Evolutionary conservation across 2,329 filamentous ascomycete species (phyloP), one percentile per base, ranked within the genome.

Genomic region (Paramyrothecium sp.): DNA sequence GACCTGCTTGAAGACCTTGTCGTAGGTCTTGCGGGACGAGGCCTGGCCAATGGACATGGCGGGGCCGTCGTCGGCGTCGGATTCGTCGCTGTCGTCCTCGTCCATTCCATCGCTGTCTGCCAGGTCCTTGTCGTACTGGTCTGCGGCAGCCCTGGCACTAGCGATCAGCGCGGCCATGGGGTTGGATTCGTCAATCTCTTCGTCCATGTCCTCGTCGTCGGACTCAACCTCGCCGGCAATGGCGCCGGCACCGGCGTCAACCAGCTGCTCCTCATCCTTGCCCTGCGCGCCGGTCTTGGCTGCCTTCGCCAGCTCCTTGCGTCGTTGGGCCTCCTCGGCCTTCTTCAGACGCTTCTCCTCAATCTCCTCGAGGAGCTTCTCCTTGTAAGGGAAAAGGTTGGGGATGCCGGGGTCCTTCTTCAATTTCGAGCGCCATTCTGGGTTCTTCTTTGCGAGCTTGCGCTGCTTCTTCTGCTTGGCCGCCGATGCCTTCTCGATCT

Each of bases 401-500:
- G 95, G 95, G 61, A 99, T 97, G 52, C 95, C 95, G 22, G 94
- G 95, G 69, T 99, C 95, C 80, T 98, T 99, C 85, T 97, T 98
- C 65, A 97, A 73, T 74, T 92, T 91, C 58, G 92, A 93, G 66
- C 90, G 87, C 92, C 95, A 98, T 91, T 97, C 87, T 34, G 95
- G 94, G 74, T 97, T 97, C 86, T 96, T 92, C 81, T 97, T 98
- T 56, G 90, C 92, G 56, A 87, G 81, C 81, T 97, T 98, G 71
- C 88, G 89, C 60, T 87, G 80, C 77, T 99, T 99, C 72, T 88
- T 87, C 77, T 97, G 92, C 81, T 99, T 99, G 61, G 91, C 88
- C 47, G 86, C 86, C 54, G 93, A 91, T 21, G 90, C 89, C 78
- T 99, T 99, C 73, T 97, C 86, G 75, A 99, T 98, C 79, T 96